Evolutionary conservation across 495 filamentous ascomycete genomes (phyloP), one percentile per base, ranked within the genome.

Genomic region (Aspergillus panamensis): DNA sequence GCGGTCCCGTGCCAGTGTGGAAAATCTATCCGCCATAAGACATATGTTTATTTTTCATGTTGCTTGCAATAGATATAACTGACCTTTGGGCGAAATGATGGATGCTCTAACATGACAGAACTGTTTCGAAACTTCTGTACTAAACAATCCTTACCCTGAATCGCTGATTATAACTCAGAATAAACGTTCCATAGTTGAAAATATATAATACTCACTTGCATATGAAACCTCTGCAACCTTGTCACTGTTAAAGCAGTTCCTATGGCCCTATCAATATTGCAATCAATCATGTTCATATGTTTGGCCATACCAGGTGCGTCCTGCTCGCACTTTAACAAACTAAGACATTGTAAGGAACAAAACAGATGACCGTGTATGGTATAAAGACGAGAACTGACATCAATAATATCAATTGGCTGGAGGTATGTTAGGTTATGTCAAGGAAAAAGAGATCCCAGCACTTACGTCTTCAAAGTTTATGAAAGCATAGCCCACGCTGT

Each of bases 101-200:
- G 77, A 42, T 85, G 80, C 71, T 97, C 91, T 10, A 91, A 75
- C 89, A 97, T 97, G 13, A 98, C 91, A 5, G 89, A 90, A 52
- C 91, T 96, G 73, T 98, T 98, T 19, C 93, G 87, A 72, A 98
- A 97, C 62, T 97, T 96, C 65, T 94, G 87, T 32, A 96, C 82
- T 7, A 97, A 79, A 53, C 89, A 91, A 66, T 96, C 93, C 59
- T 86, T 85, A 39, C 93, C 94, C 74, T 98, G 94, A 58, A 95
- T 90, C 32, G 91, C 90, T 92, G 32, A 59, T 60, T 16, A 40
- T 33, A 10, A 30, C 47, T 76, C 30, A 74, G 53, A 47, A 51
- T 25, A 50, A 51, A 47, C 10, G 47, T 13, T 13, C 39, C 69
- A 55, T 67, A 66, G 45, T 53, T 30, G 13, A 39, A 16, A n/a